These are phyloP conservation scores for Schizochytrium sp. DNA, from an alignment of 108 stramenopile genomes.

Conservation along the genomic window DNA sequence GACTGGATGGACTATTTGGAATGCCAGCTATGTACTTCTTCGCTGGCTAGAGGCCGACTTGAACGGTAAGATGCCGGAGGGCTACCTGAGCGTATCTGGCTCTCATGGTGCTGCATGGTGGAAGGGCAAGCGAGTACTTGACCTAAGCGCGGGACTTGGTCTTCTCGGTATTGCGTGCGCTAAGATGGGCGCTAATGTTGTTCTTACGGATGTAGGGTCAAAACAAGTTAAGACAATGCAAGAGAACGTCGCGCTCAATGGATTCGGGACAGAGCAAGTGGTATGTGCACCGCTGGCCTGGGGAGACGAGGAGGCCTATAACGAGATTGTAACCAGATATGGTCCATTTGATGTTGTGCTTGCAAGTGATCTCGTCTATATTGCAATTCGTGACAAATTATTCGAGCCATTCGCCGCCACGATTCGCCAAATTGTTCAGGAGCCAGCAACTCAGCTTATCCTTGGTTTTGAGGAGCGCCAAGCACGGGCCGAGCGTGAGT, in stretches of 20 bases:
- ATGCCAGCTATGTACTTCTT: background rate
- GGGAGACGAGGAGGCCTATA: background rate
- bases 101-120: background rate
- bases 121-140: conserved; percentile 56
- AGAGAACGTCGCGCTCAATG: conserved; percentile 36
- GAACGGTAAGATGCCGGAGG: background rate
- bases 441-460: background rate
- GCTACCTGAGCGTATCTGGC: background rate
- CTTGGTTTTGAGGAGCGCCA: conserved; percentile 6
- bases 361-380: conserved; percentile 34
- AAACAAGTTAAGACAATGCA: conserved; percentile 24
- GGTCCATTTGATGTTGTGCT: conserved; percentile 31
- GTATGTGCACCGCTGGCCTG: conserved; percentile 3
- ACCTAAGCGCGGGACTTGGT: conserved; percentile 42
- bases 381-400: background rate
- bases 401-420: background rate
- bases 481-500: background rate
- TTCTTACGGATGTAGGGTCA: conserved; percentile 36
- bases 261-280: background rate
- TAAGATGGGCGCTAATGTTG: conserved; percentile 30
- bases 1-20: conserved; percentile 51
- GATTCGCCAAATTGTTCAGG: background rate
- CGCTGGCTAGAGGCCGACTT: conserved; percentile 38
- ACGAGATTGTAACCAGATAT: background rate
- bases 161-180: conserved; percentile 55